Evolutionary conservation across 129 eudicot genomes (phyloP).

Genomic region (Erigeron canadensis): DNA sequence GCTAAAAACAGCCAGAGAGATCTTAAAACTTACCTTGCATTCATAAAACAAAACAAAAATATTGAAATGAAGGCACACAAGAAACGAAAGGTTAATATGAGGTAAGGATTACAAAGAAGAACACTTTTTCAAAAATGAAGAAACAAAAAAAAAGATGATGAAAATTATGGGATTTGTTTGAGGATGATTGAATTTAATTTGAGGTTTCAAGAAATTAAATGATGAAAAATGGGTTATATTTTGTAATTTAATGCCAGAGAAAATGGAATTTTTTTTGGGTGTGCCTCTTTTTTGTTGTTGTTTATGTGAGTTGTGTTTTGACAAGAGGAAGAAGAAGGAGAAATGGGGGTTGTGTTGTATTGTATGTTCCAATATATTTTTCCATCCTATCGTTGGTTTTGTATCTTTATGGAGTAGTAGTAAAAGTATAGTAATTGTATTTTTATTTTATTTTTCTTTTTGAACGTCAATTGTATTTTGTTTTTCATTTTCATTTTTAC

Average conservation of each 20-base stretch:
- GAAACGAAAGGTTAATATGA: slow-evolving; percentile 15
- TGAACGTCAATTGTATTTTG: too few relatives aligned
- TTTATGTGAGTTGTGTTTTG: slow-evolving; percentile 20
- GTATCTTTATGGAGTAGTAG: background rate
- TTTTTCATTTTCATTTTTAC: too few relatives aligned
- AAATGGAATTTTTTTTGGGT: slow-evolving; percentile 15
- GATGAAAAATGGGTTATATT: background rate
- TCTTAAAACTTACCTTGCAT: slow-evolving; percentile 6
- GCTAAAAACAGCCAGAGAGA: slow-evolving; percentile 9
- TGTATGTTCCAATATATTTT: background rate
- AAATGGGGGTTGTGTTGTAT: slow-evolving; percentile 19
- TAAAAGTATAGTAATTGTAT: background rate
- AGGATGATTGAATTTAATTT: background rate
- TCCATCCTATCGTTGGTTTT: slow-evolving; percentile 29
- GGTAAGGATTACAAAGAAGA: background rate
- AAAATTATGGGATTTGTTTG: background rate
- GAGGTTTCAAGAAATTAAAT: slow-evolving; percentile 6
- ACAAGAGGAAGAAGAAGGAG: background rate
- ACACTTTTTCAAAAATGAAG: background rate
- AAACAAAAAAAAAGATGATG: slow-evolving; percentile 7
- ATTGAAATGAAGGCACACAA: slow-evolving; percentile 3
- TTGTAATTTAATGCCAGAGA: background rate
- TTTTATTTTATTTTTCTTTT: background rate
- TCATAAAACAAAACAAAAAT: slow-evolving; percentile 11
- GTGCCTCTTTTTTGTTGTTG: slow-evolving; percentile 32